Base-by-base conservation (phyloP, 805 yeast species). In the Metschnikowia arizonensis region DNA sequence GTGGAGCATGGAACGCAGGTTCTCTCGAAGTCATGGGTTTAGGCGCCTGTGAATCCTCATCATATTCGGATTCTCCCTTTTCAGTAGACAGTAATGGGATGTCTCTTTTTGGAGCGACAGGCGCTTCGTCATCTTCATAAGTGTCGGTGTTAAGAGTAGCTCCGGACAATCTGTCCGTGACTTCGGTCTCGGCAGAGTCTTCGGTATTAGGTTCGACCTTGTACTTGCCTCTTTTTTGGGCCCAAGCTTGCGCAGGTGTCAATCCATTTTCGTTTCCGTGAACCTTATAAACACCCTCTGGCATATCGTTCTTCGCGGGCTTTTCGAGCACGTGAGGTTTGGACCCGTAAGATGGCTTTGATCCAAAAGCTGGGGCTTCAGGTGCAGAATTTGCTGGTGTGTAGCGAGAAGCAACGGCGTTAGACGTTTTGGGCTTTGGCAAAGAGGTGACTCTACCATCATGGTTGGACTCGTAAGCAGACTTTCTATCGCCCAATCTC, bases 181-280 rank as follows among this genome's bases (percentile, higher is more conserved):
- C 21, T 9, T 48, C 43, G 21, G 54, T 37, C 26, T 49, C 43
- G 18, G 19, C 51, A 19, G 50, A 59, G 10, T 42, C 49, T n/a
- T 46, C 50, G 4, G 55, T 55, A 25, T 63, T 55, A 10, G 61
- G 25, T 39, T 69, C 78, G 36, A 69, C 67, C 54, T 73, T 77
- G 56, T 72, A 79, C 61, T 82, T 76, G 39, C 88, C 95, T 60
- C 83, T 81, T 68, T 83, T 85, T 61, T 85, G 97, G 19, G 97
- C 97, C 97, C 97, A 89, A 24, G 87, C 58, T 68, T 89, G 97
- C 24, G 97, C 97, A 19, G 97, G 97, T 6, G 96, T 85, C 65
- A 88, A 86, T 49, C 96, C 97, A 49, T 75, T 78, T 50, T 77
- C 77, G 44, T 83, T 68, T 50, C 78, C 93, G 61, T 49, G 49